Evolutionary conservation across 805 yeast species (phyloP), one percentile per base, ranked within the genome.

Genomic region (Priceomyces haplophilus): DNA sequence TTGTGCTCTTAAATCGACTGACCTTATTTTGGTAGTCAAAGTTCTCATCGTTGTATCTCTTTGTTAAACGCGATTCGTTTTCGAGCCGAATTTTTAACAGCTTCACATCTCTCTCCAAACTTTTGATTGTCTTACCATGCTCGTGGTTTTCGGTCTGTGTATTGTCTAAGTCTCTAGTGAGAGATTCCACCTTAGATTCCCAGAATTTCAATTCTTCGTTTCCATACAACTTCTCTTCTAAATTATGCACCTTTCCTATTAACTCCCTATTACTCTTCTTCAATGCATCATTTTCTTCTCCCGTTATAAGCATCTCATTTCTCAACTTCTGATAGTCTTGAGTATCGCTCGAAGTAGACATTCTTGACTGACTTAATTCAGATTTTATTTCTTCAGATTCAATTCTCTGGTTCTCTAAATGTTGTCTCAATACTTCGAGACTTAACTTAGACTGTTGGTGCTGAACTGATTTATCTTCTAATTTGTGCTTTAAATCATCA

Each of bases 211-310:
- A 73, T 52, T 81, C 83, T 31, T 75, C 74, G 20, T 73, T 67
- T 43, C 73, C 71, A 40, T 72, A 69, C 17, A 78, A 59, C 45
- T 77, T 75, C 1, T 62, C 65, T 49, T 82, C 82, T 20, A 78
- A 54, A 4, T 64, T 68, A 21, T 66, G 58, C 8, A 78, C 64
- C 49, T 78, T 76, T 12, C 46, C 43, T 40, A 65, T 71, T 47
- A 85, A 61, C 38, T 80, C 79, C 27, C 62, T 62, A 51, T 83
- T 80, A 45, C 72, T 73, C 47, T 72, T 81, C 20, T 75, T 77
- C 34, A 85, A 56, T 1, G 84, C 75, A 52, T 80, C 81, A 53
- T 82, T 84, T 55, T 85, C 93, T 58, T 85, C 88, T 18, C 69
- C 63, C 3, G 81, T 60, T 38, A 80, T 78, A 43, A 82, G 65